phyloP scores from a whole-genome alignment of 108 stramenopile species.

The Poteriospumella lacustris region DNA sequence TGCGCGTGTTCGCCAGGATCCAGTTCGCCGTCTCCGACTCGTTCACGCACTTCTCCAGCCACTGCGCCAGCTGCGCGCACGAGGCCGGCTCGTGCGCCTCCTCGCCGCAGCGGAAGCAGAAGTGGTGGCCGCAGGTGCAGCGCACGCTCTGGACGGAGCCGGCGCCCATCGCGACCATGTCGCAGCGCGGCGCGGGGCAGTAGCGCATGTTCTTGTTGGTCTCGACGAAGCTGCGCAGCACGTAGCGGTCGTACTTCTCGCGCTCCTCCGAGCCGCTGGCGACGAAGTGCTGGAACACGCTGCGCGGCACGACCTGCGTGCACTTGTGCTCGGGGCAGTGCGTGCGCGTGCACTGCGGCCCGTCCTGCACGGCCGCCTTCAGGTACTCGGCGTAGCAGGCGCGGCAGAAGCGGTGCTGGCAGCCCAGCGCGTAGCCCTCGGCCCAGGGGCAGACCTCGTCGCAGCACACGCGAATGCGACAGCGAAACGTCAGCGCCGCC shows the following conservation, averaged over 20 bases:
- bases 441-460: conserved; percentile 56
- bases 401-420: conserved; percentile 86
- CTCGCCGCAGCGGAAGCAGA: conserved; percentile 86
- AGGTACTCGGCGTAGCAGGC: conserved; percentile 87
- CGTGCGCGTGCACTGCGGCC: conserved; percentile 66
- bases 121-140: conserved; percentile 64
- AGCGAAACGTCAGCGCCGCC: conserved; percentile 22
- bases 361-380: conserved; percentile 58
- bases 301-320: conserved; percentile 54
- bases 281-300: neutral
- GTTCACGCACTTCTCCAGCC: conserved; percentile 13
- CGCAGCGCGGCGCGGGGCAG: conserved; percentile 94
- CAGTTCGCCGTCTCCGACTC: conserved; percentile 44
- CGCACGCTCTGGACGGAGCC: conserved; percentile 36
- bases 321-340: conserved; percentile 86
- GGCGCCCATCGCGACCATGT: conserved; percentile 71
- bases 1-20: conserved; percentile 65
- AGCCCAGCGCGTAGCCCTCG: conserved; percentile 75
- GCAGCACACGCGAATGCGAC: conserved; percentile 75
- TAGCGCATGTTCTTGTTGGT: conserved; percentile 82
- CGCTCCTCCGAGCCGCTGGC: conserved; percentile 8
- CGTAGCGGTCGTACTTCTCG: conserved; percentile 65
- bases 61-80: conserved; percentile 3
- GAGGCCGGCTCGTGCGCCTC: conserved; percentile 83
- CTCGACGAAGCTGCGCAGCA: conserved; percentile 84